A percentile compares a stretch with the other conserved stretches of the same genome.
Conservation (phyloP, 768 basidiomycete species). For the Amanita pallidorosea region DNA sequence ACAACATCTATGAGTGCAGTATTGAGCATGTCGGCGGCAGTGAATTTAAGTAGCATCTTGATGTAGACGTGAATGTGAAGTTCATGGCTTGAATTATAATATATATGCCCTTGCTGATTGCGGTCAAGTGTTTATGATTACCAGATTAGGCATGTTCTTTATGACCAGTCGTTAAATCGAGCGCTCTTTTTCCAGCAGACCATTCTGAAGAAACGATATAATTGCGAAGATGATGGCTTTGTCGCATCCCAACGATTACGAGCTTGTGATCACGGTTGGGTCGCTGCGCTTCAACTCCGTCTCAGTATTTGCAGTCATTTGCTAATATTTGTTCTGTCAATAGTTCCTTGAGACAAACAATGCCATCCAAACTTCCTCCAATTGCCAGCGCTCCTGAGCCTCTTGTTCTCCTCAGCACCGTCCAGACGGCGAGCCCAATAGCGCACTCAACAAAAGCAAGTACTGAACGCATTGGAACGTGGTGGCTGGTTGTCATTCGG, state of each 20-base stretch:
- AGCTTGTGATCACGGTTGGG: neutral
- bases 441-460: neutral
- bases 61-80: neutral
- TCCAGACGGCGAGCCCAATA: conserved; percentile 3
- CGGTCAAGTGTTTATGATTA: conserved; percentile 29
- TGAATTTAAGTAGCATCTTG: conserved; percentile 50
- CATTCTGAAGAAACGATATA: neutral
- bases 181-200: neutral
- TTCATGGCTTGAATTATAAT: conserved; percentile 5
- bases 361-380: conserved; percentile 2
- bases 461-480: conserved; percentile 1
- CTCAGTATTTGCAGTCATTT: neutral
- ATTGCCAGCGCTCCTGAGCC: conserved; percentile 15
- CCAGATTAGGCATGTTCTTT: conserved; percentile 37
- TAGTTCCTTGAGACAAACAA: neutral
- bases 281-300: neutral
- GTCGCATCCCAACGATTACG: neutral
- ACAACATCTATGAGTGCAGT: conserved; percentile 40
- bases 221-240: neutral
- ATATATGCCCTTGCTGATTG: conserved; percentile 19
- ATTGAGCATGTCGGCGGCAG: conserved; percentile 47
- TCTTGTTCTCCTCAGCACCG: conserved; percentile 10
- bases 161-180: conserved; percentile 10
- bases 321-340: neutral
- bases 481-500: conserved; percentile 11